A percentile compares a stretch with the other conserved stretches of the same genome.
phyloP scores from a whole-genome alignment of 495 filamentous ascomycete genomes.

The Astrocystis sublimbata region DNA sequence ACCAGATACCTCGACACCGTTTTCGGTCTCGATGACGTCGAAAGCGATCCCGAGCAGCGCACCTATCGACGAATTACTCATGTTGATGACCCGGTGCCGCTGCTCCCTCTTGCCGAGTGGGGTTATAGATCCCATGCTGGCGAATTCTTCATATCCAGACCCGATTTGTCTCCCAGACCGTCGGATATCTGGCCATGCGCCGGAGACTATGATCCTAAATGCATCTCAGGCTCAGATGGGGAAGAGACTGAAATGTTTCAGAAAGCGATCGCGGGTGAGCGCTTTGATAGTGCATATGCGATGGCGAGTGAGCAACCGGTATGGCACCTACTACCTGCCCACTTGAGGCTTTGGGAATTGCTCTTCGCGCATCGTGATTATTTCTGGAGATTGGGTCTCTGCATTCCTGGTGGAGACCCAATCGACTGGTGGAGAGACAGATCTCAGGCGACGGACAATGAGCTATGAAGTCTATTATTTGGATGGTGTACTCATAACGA shows the following conservation, averaged over 20 bases:
- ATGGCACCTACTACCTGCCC: constrained; percentile 59
- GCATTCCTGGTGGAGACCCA: constrained; percentile 81
- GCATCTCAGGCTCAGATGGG: constrained; percentile 61
- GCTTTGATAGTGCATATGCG: constrained; percentile 21
- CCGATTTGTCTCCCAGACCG: constrained; percentile 62
- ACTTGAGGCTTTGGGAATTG: constrained; percentile 82
- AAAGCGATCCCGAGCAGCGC: constrained; percentile 27
- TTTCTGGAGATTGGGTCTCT: constrained; percentile 90
- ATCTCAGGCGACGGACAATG: constrained; percentile 33
- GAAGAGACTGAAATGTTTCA: constrained; percentile 27
- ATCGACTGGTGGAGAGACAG: constrained; percentile 60
- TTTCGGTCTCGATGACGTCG: constrained; percentile 54
- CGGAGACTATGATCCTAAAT: constrained; percentile 69
- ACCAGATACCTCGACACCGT: constrained; percentile 64
- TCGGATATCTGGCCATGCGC: constrained; percentile 70
- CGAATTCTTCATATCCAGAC: constrained; percentile 80
- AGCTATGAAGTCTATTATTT: constrained; percentile 24
- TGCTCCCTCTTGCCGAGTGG: constrained; percentile 83
- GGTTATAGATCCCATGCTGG: constrained; percentile 82
- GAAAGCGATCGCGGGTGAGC: constrained; percentile 20
- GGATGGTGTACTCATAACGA: constrained; percentile 4
- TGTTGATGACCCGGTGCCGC: constrained; percentile 80
- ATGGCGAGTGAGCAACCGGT: constrained; percentile 13
- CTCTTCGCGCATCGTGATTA: constrained; percentile 96
- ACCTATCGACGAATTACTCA: constrained; percentile 83